Percentiles rank a stretch among this genome's conserved stretches.
phyloP scores from a whole-genome alignment of 257 asterid genomes.

The Galeopsis tetrahit region DNA sequence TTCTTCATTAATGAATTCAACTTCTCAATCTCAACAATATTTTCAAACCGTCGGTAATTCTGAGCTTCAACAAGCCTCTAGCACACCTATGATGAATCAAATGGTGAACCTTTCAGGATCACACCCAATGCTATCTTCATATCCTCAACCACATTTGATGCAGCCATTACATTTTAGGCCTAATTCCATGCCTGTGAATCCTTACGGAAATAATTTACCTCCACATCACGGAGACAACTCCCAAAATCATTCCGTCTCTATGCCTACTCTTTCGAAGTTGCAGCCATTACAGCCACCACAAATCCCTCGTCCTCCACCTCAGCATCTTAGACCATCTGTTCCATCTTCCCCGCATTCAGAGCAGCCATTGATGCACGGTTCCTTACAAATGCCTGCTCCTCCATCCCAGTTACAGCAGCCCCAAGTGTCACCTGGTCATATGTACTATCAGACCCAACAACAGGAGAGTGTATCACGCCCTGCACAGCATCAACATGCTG shows the following conservation, averaged over 20 bases:
- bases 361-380: slow-evolving; percentile 61
- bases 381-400: slow-evolving; percentile 51
- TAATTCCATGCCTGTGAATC: slow-evolving; percentile 55
- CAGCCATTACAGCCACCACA: slow-evolving; percentile 97
- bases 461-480: slow-evolving; percentile 51
- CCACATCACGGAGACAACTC: slow-evolving; percentile 69
- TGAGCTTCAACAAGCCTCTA: slow-evolving; percentile 61
- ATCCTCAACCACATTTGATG: slow-evolving; percentile 51
- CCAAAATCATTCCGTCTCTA: slow-evolving; percentile 57
- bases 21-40: slow-evolving; percentile 61
- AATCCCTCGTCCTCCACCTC: slow-evolving; percentile 81
- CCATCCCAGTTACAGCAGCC: slow-evolving; percentile 50
- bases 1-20: slow-evolving; percentile 48
- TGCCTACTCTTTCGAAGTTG: slow-evolving; percentile 64
- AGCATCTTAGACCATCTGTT: slow-evolving; percentile 73
- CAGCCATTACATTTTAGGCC: slow-evolving; percentile 69
- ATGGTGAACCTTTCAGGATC: slow-evolving; percentile 43
- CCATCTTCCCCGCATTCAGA: slow-evolving; percentile 78
- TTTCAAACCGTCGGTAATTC: slow-evolving; percentile 50
- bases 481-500: slow-evolving; percentile 49
- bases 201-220: slow-evolving; percentile 57
- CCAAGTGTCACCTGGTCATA: slow-evolving; percentile 47
- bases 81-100: slow-evolving; percentile 43
- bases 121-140: slow-evolving; percentile 52
- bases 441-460: slow-evolving; percentile 57